Evolutionary conservation across 176 grass and related monocot species (phyloP), one percentile per base, ranked within the genome.

Genomic region (Oryza glumipatula): DNA sequence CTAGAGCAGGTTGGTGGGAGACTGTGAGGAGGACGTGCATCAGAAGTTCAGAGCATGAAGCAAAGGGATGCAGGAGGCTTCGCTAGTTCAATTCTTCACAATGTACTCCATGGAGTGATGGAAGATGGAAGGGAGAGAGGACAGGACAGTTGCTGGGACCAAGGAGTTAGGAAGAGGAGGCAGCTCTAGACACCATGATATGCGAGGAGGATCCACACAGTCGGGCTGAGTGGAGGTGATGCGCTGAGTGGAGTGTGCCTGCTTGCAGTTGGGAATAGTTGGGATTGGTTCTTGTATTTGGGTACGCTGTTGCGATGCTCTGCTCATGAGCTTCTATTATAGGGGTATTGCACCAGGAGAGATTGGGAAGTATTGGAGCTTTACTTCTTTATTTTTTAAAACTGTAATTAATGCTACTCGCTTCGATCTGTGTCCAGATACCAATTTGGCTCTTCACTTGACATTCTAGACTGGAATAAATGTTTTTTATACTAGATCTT

Each of bases 401-500:
- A n/a, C 58, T 63, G n/a, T 63, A 63, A 11, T 22, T 63, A 63
- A 63, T 2, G n/a, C 1, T 23, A 63, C 58, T 22, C 9, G 6
- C 19, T 22, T 11, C 19, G 1, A 63, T 63, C 19, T 9, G 9
- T 63, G n/a, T 63, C 21, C 58, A n/a, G 9, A 63, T 63, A 63
- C 21, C n/a, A 23, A 9, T 63, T 23, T 23, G 7, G 21, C 58
- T 23, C n/a, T 63, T 63, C 56, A 61, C 21, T 19, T n/a, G 58
- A 63, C 58, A 23, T 10, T 1, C 58, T 63, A 11, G 19, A 63
- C 10, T 63, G n/a, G 0, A 63, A n/a, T 11, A 52, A 41, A 56
- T 90, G 30, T 12, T 24, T 71, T 83, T 48, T 32, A 0, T 74
- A 82, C 70, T 0, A 43, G 48, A 87, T 64, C 58, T 79, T 58